Percentiles rank a stretch among this genome's conserved stretches.
Evolutionary conservation across 2,329 filamentous ascomycete species (phyloP).

Genomic region (Tolypocladium ovalisporum): DNA sequence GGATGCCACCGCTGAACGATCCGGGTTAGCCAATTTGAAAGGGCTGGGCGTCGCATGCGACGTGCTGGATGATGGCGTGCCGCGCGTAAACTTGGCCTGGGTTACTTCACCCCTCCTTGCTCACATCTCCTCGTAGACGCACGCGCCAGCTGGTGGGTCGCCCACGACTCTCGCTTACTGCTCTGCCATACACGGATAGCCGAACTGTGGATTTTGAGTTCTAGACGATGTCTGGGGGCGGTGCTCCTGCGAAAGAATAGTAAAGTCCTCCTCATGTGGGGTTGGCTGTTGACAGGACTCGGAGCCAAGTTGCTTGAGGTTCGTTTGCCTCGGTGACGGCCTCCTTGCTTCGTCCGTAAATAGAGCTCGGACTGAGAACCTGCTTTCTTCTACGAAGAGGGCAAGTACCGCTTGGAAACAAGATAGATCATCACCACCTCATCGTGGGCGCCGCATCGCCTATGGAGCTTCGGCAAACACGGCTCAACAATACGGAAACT

Average conservation of each 20-base stretch:
- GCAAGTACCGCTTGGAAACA: no score
- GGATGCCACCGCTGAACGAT: neutral
- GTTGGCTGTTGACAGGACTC: neutral
- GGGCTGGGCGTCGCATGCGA: neutral
- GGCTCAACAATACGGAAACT: no score
- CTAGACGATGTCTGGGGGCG: neutral
- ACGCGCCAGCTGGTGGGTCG: neutral
- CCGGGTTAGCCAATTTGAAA: neutral
- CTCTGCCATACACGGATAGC: neutral
- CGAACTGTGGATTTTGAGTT: neutral
- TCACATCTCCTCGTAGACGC: neutral
- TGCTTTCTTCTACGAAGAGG: neutral
- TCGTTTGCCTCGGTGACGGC: neutral
- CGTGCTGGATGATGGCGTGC: neutral
- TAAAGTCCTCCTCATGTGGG: no score
- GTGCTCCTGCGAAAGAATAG: neutral
- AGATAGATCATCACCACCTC: no score
- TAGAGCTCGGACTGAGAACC: no score
- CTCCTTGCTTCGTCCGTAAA: neutral
- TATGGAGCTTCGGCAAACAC: no score
- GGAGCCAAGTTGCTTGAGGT: neutral
- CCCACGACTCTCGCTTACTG: neutral
- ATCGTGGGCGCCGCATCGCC: no score
- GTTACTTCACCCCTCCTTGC: neutral
- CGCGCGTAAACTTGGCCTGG: neutral